Percentiles rank a stretch among this genome's conserved stretches.
Conservation (phyloP, 768 basidiomycete genomes). For the Zangia roseola region DNA sequence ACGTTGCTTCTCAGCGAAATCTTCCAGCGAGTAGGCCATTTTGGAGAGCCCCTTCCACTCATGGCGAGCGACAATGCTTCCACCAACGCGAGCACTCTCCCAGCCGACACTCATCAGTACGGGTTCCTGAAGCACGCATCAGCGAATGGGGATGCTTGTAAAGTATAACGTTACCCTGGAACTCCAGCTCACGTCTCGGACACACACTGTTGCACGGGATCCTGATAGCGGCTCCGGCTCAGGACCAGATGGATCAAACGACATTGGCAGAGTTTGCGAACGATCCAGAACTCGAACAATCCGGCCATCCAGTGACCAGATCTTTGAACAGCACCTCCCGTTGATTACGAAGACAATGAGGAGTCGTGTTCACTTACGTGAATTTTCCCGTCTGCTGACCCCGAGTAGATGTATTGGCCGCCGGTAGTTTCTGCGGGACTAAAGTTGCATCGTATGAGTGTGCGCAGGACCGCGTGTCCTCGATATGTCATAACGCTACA, state of each 20-base stretch:
- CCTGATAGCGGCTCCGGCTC: constrained; percentile 39
- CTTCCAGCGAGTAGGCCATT: constrained; percentile 62
- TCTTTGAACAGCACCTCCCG: constrained; percentile 42
- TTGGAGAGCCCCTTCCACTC: constrained; percentile 95
- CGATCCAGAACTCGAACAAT: constrained; percentile 85
- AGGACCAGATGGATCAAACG: constrained; percentile 67
- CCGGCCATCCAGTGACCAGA: constrained; percentile 93
- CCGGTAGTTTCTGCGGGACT: constrained; percentile 92
- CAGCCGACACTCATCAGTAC: constrained; percentile 91
- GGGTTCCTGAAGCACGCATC: constrained; percentile 57
- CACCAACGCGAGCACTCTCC: constrained; percentile 55
- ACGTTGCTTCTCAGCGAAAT: constrained; percentile 63
- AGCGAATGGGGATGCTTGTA: neutral
- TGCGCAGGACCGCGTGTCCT: constrained; percentile 86
- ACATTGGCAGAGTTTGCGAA: constrained; percentile 64
- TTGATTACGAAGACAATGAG: constrained; percentile 1
- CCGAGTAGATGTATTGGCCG: constrained; percentile 91
- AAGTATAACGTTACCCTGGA: constrained; percentile 51
- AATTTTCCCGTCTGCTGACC: constrained; percentile 80
- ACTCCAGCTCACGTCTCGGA: constrained; percentile 96
- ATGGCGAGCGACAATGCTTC: constrained; percentile 85
- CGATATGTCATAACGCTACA: constrained; percentile 96
- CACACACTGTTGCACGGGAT: constrained; percentile 48
- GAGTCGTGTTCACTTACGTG: constrained; percentile 53
- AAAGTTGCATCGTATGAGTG: constrained; percentile 95